Conservation (phyloP, 2,329 filamentous ascomycete species). For the Epichloe aotearoae region DNA sequence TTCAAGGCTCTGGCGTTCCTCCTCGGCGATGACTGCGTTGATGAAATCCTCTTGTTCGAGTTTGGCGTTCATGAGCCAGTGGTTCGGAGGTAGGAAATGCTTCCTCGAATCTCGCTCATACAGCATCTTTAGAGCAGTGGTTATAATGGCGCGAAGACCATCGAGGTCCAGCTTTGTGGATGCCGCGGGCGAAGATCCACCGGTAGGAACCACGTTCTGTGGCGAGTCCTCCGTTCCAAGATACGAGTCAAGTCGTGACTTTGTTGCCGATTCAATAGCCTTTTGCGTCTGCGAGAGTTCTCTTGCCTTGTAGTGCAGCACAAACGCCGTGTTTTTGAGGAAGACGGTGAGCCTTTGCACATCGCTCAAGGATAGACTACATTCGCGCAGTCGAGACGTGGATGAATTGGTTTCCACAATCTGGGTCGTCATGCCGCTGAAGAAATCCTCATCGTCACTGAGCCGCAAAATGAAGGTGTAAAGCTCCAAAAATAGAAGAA, state of each 20-base stretch:
- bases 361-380: conserved; percentile 58
- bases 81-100: conserved; percentile 65
- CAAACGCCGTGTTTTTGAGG: conserved; percentile 81
- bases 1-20: conserved; percentile 60
- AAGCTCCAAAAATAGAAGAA: conserved; percentile 83
- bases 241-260: conserved; percentile 18
- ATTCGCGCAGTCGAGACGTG: conserved; percentile 39
- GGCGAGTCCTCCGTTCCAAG: conserved; percentile 8
- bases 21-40: conserved; percentile 72
- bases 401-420: conserved; percentile 24
- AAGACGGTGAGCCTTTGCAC: conserved; percentile 67
- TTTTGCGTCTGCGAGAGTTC: conserved; percentile 33
- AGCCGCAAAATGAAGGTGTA: conserved; percentile 88
- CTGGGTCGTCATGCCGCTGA: conserved; percentile 40
- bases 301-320: conserved; percentile 69
- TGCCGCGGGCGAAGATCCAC: neutral
- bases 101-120: conserved; percentile 89
- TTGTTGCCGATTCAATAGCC: conserved; percentile 11
- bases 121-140: conserved; percentile 68
- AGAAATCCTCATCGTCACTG: conserved; percentile 94
- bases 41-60: conserved; percentile 88
- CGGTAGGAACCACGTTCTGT: neutral
- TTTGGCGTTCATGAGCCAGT: conserved; percentile 85
- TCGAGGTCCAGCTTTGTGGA: conserved; percentile 47
- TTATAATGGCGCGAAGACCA: conserved; percentile 68